Conservation (phyloP, 495 filamentous ascomycete genomes). For the Penicillium lividum region DNA sequence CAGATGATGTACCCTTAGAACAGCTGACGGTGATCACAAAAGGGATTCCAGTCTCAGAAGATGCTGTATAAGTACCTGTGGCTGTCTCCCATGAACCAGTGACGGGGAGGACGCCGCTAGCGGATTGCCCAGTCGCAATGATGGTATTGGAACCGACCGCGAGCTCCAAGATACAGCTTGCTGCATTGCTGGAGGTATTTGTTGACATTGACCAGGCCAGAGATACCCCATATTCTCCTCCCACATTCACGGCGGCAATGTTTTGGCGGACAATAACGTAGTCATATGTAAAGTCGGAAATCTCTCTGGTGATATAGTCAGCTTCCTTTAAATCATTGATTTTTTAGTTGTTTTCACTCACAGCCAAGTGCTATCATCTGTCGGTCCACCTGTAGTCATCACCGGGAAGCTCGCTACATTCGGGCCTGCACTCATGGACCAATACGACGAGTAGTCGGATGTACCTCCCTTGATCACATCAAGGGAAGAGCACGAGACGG, state of each 20-base stretch:
- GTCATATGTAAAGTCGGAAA: not conserved
- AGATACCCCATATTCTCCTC: not conserved
- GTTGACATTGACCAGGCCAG: conserved; percentile 2
- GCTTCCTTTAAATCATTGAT: not conserved
- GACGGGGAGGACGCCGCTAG: not conserved
- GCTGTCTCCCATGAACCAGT: conserved; percentile 1
- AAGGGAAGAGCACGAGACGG: not conserved
- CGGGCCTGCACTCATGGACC: not conserved
- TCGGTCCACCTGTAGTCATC: not conserved
- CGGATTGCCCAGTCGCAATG: not conserved
- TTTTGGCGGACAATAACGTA: not conserved
- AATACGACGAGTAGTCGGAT: not conserved
- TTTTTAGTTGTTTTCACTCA: not conserved
- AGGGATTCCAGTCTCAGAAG: not conserved
- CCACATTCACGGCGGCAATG: not conserved
- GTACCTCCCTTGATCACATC: conserved; percentile 2
- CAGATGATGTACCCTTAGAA: not conserved
- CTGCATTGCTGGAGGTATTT: not conserved
- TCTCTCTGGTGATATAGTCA: not conserved
- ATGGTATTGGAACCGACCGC: not conserved
- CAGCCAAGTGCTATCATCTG: conserved; percentile 3
- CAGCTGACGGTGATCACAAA: not conserved
- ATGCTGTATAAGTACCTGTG: not conserved
- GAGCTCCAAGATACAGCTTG: not conserved
- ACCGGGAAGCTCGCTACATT: not conserved